Evolutionary conservation across 2,329 filamentous ascomycete species (phyloP).

Genomic region (Colletotrichum musae): DNA sequence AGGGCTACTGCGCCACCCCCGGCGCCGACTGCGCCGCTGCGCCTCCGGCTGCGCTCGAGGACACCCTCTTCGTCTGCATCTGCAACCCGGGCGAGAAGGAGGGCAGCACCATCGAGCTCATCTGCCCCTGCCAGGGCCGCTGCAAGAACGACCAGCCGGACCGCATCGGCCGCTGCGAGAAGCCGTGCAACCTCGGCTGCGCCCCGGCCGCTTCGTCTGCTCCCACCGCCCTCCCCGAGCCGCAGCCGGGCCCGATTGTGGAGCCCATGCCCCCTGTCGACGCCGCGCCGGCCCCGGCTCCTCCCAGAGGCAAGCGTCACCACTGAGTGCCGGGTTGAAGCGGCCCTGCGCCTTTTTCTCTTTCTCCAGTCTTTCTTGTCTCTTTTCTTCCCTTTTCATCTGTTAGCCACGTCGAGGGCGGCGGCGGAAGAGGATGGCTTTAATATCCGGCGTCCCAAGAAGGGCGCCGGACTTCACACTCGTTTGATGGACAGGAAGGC

Average conservation of each 20-base stretch:
- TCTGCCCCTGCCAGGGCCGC: conserved; percentile 55
- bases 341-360: background rate
- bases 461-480: conserved; percentile 27
- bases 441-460: conserved; percentile 24
- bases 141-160: conserved; percentile 57
- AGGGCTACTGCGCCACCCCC: conserved; percentile 56
- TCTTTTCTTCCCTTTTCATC: conserved; percentile 4
- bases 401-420: conserved; percentile 13
- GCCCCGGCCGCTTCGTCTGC: conserved; percentile 1
- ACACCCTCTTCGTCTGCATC: conserved; percentile 56
- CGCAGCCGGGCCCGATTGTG: background rate
- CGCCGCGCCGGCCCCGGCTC: conserved; percentile 10
- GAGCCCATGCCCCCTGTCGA: background rate
- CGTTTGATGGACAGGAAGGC: conserved; percentile 11
- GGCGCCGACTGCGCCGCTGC: conserved; percentile 51
- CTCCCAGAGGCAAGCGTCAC: conserved; percentile 1
- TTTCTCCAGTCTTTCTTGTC: background rate
- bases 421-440: background rate
- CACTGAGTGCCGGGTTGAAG: background rate
- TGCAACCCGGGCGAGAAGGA: conserved; percentile 51
- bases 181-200: conserved; percentile 55
- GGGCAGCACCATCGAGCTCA: conserved; percentile 53
- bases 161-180: conserved; percentile 56
- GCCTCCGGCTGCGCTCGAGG: conserved; percentile 47
- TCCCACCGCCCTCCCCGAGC: conserved; percentile 6